These are phyloP conservation scores for Didymella pomorum DNA, from an alignment of 2,329 filamentous ascomycete genomes.

Conservation along the genomic window DNA sequence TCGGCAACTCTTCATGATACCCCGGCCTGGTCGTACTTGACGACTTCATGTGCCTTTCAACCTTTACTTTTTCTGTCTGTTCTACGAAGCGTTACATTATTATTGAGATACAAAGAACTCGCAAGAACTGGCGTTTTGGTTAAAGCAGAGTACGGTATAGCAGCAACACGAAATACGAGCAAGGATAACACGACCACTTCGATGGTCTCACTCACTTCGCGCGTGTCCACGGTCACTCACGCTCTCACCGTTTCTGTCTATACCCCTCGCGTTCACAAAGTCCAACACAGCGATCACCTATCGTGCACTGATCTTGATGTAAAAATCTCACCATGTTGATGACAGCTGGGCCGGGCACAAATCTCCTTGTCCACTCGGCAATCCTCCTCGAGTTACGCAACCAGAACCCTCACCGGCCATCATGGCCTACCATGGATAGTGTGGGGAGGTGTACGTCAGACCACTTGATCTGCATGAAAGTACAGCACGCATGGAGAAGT, in stretches of 20 bases:
- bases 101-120: not conserved
- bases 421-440: not conserved
- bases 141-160: not conserved
- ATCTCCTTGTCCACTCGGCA: not conserved
- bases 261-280: not conserved
- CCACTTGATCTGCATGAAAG: too few relatives aligned
- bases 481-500: too few relatives aligned
- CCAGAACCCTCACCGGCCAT: not conserved
- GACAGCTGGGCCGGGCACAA: not conserved
- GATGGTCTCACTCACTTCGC: not conserved
- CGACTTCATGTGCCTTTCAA: not conserved
- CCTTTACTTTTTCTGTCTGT: not conserved
- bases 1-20: constrained; percentile 17
- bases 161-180: not conserved
- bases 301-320: not conserved
- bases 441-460: too few relatives aligned
- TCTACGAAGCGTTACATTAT: not conserved
- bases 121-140: not conserved
- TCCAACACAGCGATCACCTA: not conserved
- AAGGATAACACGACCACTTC: not conserved
- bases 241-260: not conserved
- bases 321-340: not conserved
- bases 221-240: not conserved
- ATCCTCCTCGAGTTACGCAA: not conserved
- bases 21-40: constrained; percentile 2